phyloP scores from a whole-genome alignment of 768 basidiomycete genomes.

The Lactarius sp. region DNA sequence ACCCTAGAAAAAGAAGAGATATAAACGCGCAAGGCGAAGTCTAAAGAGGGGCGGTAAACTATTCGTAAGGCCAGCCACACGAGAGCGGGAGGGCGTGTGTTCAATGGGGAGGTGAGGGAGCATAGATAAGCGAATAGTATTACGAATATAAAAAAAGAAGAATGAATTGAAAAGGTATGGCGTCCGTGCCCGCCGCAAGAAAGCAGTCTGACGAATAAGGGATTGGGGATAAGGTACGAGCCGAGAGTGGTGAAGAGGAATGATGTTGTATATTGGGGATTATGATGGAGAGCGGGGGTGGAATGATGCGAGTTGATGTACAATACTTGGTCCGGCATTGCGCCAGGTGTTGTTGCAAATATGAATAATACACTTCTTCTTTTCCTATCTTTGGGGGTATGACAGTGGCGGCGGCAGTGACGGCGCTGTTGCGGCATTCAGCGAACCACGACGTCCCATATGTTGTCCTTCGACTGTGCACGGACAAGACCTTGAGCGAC shows the following conservation, averaged over 20 bases:
- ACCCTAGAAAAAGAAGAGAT: background rate
- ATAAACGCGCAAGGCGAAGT: conserved; percentile 15
- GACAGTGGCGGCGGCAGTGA: background rate
- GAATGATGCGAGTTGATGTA: conserved; percentile 14
- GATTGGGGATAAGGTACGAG: background rate
- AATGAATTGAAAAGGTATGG: conserved; percentile 4
- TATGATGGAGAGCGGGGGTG: conserved; percentile 17
- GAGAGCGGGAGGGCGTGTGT: background rate
- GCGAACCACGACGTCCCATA: conserved; percentile 11
- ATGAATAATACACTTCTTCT: conserved; percentile 23
- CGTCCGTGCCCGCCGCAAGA: conserved; percentile 9
- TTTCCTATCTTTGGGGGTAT: conserved; percentile 3
- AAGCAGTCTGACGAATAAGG: conserved; percentile 6
- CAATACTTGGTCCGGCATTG: conserved; percentile 14
- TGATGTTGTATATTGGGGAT: conserved; percentile 10
- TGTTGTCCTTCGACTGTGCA: conserved; percentile 15
- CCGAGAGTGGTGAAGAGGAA: background rate
- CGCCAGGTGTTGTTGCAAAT: conserved; percentile 8
- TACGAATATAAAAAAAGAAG: conserved; percentile 17
- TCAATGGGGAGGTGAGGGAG: background rate
- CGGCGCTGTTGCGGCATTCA: background rate
- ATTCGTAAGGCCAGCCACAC: background rate
- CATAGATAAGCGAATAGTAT: conserved; percentile 21
- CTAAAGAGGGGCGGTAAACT: conserved; percentile 12
- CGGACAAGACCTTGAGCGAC: conserved; percentile 11